Base-by-base conservation (phyloP, 768 basidiomycete genomes). In the Boletus reticuloceps region DNA sequence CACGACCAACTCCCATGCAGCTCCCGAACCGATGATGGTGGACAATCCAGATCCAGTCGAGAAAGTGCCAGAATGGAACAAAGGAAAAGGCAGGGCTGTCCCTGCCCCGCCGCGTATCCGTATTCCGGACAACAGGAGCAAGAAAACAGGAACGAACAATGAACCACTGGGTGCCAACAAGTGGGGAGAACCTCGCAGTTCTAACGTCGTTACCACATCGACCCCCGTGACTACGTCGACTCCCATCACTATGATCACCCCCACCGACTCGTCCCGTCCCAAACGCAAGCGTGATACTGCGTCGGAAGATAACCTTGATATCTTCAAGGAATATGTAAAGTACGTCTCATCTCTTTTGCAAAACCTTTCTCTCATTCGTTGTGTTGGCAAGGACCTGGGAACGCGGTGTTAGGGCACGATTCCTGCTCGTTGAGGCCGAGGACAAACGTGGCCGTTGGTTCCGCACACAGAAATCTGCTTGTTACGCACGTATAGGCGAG, bases 281-380 rank as follows among this genome's bases (percentile, higher is more conserved):
- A 70, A 70, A 52, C 70, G 69, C 37, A 70, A 71, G 58, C 60
- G 50, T 6, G 69, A 58, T 25, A 42, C 14, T 37, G 54, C 45
- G 6, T 40, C 48, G 31, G 70, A 69, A 17, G 64, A 67, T 3
- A 67, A 64, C 40, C 6, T 48, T 22, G 65, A 67, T 10, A 12
- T 53, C 12, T 68, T 71, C 10, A 72, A 58, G 39, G 69, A 71
- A 52, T 69, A 68, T 47, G 17, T 68, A 48, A 71, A 61, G 69
- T 71, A 55, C 9, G 71, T 54, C 51, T 37, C 22, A 11, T 43
- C 32, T 40, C 34, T 2, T 38, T 27, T 20, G 25, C 38, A 34
- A 31, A 22, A 9, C 7, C 4, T 12, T 25, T 8, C n/a, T 32
- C 51, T 62, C 22, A 58, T 42, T 3, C 13, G 58, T 27, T 12